These are phyloP conservation scores for Biscogniauxia mediterranea DNA, from an alignment of 2,329 filamentous ascomycete species.

Conservation along the genomic window DNA sequence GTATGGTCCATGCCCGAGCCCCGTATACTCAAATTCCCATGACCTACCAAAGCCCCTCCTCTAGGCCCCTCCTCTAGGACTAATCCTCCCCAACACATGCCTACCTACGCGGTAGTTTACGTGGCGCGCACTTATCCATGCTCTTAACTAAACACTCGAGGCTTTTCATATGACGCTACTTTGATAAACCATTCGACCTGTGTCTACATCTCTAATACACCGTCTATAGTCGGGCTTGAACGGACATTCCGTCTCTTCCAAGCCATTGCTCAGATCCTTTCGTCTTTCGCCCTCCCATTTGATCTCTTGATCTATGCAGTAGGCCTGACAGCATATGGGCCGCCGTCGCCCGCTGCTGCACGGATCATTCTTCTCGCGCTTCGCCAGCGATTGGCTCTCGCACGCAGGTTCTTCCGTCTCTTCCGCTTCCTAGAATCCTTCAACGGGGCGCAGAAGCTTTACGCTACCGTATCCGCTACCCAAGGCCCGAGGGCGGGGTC, in stretches of 20 bases:
- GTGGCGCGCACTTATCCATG: too few relatives aligned
- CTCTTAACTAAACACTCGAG: too few relatives aligned
- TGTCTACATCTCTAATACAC: too few relatives aligned
- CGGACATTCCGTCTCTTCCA: constrained; percentile 59
- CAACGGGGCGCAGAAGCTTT: constrained; percentile 45
- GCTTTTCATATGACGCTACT: too few relatives aligned
- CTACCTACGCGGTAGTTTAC: too few relatives aligned
- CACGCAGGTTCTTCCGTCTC: constrained; percentile 63
- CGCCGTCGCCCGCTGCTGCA: constrained; percentile 28
- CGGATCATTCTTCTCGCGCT: constrained; percentile 35
- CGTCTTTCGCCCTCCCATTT: constrained; percentile 43
- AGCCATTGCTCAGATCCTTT: constrained; percentile 47
- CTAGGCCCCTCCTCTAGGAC: neutral
- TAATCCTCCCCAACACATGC: too few relatives aligned
- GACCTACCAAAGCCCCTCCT: too few relatives aligned
- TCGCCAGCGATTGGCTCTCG: constrained; percentile 43
- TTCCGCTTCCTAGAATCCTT: constrained; percentile 67
- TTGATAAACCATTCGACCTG: too few relatives aligned
- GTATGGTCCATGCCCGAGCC: constrained; percentile 31
- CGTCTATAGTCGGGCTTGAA: constrained; percentile 54
- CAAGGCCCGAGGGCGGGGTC: constrained; percentile 3
- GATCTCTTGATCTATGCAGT: constrained; percentile 32
- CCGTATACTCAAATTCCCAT: too few relatives aligned
- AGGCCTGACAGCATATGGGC: constrained; percentile 9
- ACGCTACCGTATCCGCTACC: constrained; percentile 25